Evolutionary conservation across 2,329 filamentous ascomycete genomes (phyloP).

Genomic region (Exophiala sp.): DNA sequence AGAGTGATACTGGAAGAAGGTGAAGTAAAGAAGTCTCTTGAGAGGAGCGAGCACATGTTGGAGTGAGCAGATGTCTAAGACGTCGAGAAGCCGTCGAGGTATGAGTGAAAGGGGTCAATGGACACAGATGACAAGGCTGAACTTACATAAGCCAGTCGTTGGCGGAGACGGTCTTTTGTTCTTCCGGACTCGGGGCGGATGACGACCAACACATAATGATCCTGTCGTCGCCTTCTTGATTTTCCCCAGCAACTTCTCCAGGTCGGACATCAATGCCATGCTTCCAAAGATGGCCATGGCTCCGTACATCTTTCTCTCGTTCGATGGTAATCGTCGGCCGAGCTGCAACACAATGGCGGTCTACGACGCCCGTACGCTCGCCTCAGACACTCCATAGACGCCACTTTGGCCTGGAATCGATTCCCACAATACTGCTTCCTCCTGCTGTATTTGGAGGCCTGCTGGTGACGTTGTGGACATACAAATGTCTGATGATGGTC

Average conservation of each 20-base stretch:
- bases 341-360: neutral
- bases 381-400: constrained; percentile 2
- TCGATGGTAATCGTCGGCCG: neutral
- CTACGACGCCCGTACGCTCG: no score
- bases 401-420: constrained; percentile 24
- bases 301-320: no score
- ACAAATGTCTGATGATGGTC: constrained; percentile 66
- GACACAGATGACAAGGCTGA: neutral
- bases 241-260: neutral
- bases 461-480: constrained; percentile 57
- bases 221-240: no score
- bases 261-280: constrained; percentile 4
- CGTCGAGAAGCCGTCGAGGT: neutral
- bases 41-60: no score
- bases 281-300: neutral
- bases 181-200: neutral
- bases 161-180: neutral
- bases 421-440: constrained; percentile 52
- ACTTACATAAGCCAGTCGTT: neutral
- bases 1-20: no score
- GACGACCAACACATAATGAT: neutral
- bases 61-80: no score
- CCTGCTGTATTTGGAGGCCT: constrained; percentile 62
- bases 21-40: no score
- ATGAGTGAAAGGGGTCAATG: neutral